Evolutionary conservation across 108 stramenopile species (phyloP), one percentile per base, ranked within the genome.

Genomic region (Skeletonema potamos): DNA sequence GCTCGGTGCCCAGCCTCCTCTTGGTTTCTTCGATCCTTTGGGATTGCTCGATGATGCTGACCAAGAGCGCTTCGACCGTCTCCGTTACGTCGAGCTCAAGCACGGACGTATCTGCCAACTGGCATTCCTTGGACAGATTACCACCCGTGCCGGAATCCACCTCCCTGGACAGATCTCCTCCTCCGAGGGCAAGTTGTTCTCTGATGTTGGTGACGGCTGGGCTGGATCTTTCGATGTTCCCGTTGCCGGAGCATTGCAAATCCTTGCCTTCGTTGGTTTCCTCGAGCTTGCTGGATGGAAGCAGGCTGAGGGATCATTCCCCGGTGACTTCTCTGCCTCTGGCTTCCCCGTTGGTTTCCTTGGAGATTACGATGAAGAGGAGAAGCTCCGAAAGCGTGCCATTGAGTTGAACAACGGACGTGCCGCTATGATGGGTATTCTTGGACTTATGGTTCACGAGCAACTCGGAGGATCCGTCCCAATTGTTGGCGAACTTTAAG

Each of bases 341-440:
- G 89, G 83, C 32, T 62, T 39, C n/a, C n/a, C n/a, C 81, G 68
- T 89, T 51, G 58, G 33, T 20, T 89, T 92, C 80, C 77, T 81
- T 10, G 89, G 91, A 88, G 86, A 85, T 59, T 79, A 86, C 64
- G 80, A 80, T 28, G 86, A 85, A 32, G 91, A 89, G 60, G 73
- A 80, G 20, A 86, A 91, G 85, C 59, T 81, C 33, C 24, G 71
- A 57, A 96, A 96, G 89, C 81, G 92, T 61, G 94, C 89, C 57
- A 92, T 95, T 56, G 95, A 96, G 80, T 83, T 96, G 65, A 96
- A 96, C 91, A 92, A 96, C 71, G 95, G 95, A 57, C 92, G 95
- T 61, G 93, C 93, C 17, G 95, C 95, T 24, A 83, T 85, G 83
- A 94, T 96, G 92, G 95, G 93, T 43, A 93, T 96, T 77, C 80